Percentiles rank a stretch among this genome's conserved stretches.
phyloP scores from a whole-genome alignment of 176 grass and related monocot species.

The Oryza longistaminata region DNA sequence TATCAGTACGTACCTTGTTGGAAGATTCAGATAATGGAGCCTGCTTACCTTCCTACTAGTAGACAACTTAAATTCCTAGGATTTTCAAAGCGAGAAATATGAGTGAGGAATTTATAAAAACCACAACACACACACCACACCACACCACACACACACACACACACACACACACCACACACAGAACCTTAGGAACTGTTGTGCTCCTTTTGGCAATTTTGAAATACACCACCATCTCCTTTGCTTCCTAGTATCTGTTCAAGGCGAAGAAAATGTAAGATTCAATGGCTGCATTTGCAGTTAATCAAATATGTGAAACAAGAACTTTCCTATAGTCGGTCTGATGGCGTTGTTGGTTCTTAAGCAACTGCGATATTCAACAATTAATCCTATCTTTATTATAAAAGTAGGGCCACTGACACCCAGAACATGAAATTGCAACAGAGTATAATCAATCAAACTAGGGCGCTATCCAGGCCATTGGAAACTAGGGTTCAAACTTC shows the following conservation, averaged over 20 bases:
- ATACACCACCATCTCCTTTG: constrained; percentile 52
- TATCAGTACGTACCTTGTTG: constrained; percentile 54
- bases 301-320: neutral
- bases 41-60: constrained; percentile 51
- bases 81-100: constrained; percentile 29
- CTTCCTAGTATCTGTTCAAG: constrained; percentile 51
- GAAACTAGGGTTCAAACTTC: constrained; percentile 6
- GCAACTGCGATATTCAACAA: neutral
- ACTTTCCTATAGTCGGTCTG: neutral
- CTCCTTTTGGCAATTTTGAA: constrained; percentile 59
- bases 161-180: too few species aligned
- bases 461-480: neutral
- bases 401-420: neutral
- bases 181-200: constrained; percentile 70
- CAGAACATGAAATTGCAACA: neutral
- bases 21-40: constrained; percentile 74
- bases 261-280: constrained; percentile 1
- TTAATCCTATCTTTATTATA: neutral
- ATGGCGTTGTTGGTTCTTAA: neutral
- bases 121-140: too few species aligned
- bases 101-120: neutral
- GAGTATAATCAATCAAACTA: neutral
- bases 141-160: too few species aligned
- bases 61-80: constrained; percentile 77
- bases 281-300: neutral